Evolutionary conservation across 2,329 filamentous ascomycete species (phyloP).

Genomic region (Capronia americana): DNA sequence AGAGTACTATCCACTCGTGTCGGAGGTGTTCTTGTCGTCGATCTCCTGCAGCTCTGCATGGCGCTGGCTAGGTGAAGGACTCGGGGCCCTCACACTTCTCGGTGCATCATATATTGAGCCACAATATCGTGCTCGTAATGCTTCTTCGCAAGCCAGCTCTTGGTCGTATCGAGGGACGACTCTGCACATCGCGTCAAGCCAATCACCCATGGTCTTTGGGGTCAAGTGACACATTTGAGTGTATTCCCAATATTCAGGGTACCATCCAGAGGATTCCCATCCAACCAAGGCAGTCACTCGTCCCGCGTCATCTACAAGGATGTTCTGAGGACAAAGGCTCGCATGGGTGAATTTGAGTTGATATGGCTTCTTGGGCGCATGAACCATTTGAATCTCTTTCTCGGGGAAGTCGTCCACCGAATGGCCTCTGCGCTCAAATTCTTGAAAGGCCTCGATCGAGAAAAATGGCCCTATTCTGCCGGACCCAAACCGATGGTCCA

Average conservation of each 20-base stretch:
- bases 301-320: conserved; percentile 40
- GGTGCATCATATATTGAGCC: conserved; percentile 37
- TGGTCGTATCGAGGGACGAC: conserved; percentile 37
- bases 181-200: conserved; percentile 37
- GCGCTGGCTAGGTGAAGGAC: conserved; percentile 33
- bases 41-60: conserved; percentile 35
- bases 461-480: conserved; percentile 39
- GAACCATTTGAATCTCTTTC: conserved; percentile 35
- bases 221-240: conserved; percentile 40
- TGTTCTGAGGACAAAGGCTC: conserved; percentile 42
- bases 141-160: conserved; percentile 37
- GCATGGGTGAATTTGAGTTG: conserved; percentile 43
- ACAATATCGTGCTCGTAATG: conserved; percentile 32
- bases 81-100: conserved; percentile 36
- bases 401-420: conserved; percentile 34
- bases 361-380: conserved; percentile 37
- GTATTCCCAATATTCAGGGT: conserved; percentile 45
- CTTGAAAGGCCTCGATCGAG: conserved; percentile 38
- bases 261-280: conserved; percentile 44
- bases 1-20: conserved; percentile 35
- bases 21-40: conserved; percentile 38
- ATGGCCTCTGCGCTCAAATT: conserved; percentile 38
- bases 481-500: conserved; percentile 38
- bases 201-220: conserved; percentile 35
- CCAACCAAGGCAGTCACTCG: conserved; percentile 42